phyloP scores from a whole-genome alignment of 2,329 filamentous ascomycete genomes.

The Epichloe scottii region DNA sequence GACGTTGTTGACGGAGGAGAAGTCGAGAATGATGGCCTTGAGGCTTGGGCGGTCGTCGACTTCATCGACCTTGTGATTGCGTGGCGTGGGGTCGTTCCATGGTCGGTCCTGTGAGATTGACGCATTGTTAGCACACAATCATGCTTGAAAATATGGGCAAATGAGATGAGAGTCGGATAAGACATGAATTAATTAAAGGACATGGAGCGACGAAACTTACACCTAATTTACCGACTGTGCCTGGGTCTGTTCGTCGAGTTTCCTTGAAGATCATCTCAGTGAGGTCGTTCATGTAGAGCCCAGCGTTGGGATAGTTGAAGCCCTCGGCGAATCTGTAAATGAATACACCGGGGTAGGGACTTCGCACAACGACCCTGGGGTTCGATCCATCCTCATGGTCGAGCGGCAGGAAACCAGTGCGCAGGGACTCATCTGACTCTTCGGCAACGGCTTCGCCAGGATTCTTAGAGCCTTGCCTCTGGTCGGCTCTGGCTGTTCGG shows the following conservation, averaged over 20 bases:
- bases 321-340: slow-evolving; percentile 43
- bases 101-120: slow-evolving; percentile 32
- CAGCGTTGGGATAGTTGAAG: slow-evolving; percentile 44
- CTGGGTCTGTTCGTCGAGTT: slow-evolving; percentile 32
- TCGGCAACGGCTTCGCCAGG: slow-evolving; percentile 22
- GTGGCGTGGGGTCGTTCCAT: slow-evolving; percentile 41
- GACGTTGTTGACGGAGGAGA: slow-evolving; percentile 40
- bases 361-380: slow-evolving; percentile 30
- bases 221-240: slow-evolving; percentile 32
- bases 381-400: slow-evolving; percentile 39
- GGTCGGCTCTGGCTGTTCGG: slow-evolving; percentile 62
- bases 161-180: background rate
- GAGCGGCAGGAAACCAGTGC: slow-evolving; percentile 33
- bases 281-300: slow-evolving; percentile 36
- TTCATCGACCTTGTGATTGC: slow-evolving; percentile 18
- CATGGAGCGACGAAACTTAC: slow-evolving; percentile 18
- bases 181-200: too few relatives aligned
- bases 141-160: background rate
- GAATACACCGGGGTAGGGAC: slow-evolving; percentile 40
- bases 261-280: slow-evolving; percentile 31
- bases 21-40: slow-evolving; percentile 43
- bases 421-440: slow-evolving; percentile 31
- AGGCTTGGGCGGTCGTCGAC: slow-evolving; percentile 34
- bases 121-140: slow-evolving; percentile 5
- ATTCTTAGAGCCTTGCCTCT: slow-evolving; percentile 7